A percentile compares a stretch with the other conserved stretches of the same genome.
These are phyloP conservation scores for Fistulinella staudtii DNA, from an alignment of 1,284 basidiomycete genomes.

Conservation along the genomic window DNA sequence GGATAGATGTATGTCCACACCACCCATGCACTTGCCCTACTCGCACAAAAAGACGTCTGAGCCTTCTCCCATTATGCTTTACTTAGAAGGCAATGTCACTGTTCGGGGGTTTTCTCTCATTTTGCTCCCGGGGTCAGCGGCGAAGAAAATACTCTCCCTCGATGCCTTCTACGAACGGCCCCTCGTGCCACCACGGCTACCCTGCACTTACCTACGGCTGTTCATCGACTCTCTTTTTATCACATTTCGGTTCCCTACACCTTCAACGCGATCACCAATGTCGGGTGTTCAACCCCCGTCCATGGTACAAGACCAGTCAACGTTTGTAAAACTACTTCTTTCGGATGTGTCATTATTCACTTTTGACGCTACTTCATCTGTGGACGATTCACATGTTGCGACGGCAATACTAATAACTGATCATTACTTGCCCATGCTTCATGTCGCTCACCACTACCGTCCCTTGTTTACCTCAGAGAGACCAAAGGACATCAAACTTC, in stretches of 20 bases:
- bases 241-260: conserved; percentile 25
- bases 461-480: conserved; percentile 31
- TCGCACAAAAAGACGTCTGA: conserved; percentile 6
- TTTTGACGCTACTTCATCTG: conserved; percentile 32
- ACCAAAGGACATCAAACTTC: conserved; percentile 35
- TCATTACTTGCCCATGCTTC: conserved; percentile 50
- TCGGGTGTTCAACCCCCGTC: conserved; percentile 9
- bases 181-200: conserved; percentile 48
- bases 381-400: conserved; percentile 33
- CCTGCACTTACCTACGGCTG: conserved; percentile 51
- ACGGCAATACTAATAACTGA: conserved; percentile 66
- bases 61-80: conserved; percentile 15
- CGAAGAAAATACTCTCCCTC: conserved; percentile 21
- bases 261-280: conserved; percentile 2
- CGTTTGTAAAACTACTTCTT: conserved; percentile 33
- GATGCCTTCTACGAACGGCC: conserved; percentile 50
- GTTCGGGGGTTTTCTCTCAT: conserved; percentile 51
- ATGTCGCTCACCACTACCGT: conserved; percentile 40
- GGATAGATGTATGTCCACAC: conserved; percentile 36
- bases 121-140: conserved; percentile 33
- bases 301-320: conserved; percentile 10
- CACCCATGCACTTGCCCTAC: conserved; percentile 15
- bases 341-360: conserved; percentile 54
- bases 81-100: conserved; percentile 35
- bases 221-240: conserved; percentile 51